Evolutionary conservation across 371 early-diverging fungal genomes (phyloP).

Genomic region (Basidiobolus heterosporus): DNA sequence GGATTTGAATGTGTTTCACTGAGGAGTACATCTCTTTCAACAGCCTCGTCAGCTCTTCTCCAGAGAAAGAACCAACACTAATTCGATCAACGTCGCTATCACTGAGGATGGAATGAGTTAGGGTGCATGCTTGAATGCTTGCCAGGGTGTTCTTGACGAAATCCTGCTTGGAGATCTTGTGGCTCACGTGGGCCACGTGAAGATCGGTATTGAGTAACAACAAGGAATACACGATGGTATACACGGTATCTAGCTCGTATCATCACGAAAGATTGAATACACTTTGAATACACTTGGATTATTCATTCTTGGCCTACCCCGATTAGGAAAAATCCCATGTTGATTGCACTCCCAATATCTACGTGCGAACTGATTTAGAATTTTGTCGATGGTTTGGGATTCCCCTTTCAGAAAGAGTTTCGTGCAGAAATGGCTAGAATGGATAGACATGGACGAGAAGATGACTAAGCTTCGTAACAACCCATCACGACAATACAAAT

Average conservation of each 20-base stretch:
- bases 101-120: neutral
- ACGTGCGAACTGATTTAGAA: constrained; percentile 61
- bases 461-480: too few species aligned
- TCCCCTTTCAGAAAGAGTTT: constrained; percentile 75
- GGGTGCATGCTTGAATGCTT: constrained; percentile 20
- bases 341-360: constrained; percentile 72
- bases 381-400: constrained; percentile 79
- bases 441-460: too few species aligned
- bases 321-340: constrained; percentile 26
- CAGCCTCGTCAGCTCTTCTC: constrained; percentile 10
- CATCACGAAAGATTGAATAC: neutral
- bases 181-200: constrained; percentile 57
- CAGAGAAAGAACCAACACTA: constrained; percentile 4
- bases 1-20: constrained; percentile 56
- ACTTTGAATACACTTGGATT: neutral
- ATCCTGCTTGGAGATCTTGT: constrained; percentile 34
- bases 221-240: constrained; percentile 71
- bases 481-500: too few species aligned
- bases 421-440: constrained; percentile 34
- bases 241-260: constrained; percentile 40
- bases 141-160: constrained; percentile 43
- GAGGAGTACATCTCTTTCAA: constrained; percentile 51
- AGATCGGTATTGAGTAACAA: constrained; percentile 84
- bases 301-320: constrained; percentile 15
- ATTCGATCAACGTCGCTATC: constrained; percentile 5